phyloP scores from a whole-genome alignment of 305 asterid species.

The Fraxinus sp. region DNA sequence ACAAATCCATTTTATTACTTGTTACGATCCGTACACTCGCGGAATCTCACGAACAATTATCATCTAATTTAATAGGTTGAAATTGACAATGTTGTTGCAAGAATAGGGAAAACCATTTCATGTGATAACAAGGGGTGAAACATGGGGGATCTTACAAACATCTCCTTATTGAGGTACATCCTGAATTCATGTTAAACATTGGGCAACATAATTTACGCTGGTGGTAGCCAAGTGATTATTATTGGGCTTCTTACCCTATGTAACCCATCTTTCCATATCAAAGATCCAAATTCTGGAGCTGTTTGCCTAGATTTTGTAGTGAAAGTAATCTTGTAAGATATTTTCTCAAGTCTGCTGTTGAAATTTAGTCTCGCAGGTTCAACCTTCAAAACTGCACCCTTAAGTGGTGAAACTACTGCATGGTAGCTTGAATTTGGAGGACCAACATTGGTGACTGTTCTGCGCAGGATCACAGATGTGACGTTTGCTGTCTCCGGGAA shows the following conservation, averaged over 20 bases:
- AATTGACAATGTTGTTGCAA: slow-evolving; percentile 6
- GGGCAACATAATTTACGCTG: slow-evolving; percentile 34
- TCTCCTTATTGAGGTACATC: slow-evolving; percentile 34
- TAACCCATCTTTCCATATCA: slow-evolving; percentile 65
- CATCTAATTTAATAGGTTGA: background rate
- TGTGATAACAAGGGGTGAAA: background rate
- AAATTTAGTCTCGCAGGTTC: slow-evolving; percentile 61
- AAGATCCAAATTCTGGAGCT: slow-evolving; percentile 68
- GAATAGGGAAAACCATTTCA: slow-evolving; percentile 14
- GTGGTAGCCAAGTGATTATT: slow-evolving; percentile 70
- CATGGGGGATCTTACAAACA: slow-evolving; percentile 10
- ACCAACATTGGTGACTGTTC: slow-evolving; percentile 86
- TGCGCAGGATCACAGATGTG: slow-evolving; percentile 39
- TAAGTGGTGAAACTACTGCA: slow-evolving; percentile 55
- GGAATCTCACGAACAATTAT: background rate
- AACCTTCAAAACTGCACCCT: slow-evolving; percentile 58
- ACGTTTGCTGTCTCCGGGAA: slow-evolving; percentile 46
- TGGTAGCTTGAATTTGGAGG: slow-evolving; percentile 62
- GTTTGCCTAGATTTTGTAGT: slow-evolving; percentile 39
- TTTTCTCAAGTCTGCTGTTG: slow-evolving; percentile 40
- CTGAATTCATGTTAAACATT: slow-evolving; percentile 22
- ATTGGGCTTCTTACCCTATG: slow-evolving; percentile 83
- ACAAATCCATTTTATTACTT: too few relatives aligned
- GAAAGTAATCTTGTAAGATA: slow-evolving; percentile 56
- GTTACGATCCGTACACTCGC: too few relatives aligned